phyloP scores from a whole-genome alignment of 1,284 basidiomycete species.

The Papiliotrema nemorosa region DNA sequence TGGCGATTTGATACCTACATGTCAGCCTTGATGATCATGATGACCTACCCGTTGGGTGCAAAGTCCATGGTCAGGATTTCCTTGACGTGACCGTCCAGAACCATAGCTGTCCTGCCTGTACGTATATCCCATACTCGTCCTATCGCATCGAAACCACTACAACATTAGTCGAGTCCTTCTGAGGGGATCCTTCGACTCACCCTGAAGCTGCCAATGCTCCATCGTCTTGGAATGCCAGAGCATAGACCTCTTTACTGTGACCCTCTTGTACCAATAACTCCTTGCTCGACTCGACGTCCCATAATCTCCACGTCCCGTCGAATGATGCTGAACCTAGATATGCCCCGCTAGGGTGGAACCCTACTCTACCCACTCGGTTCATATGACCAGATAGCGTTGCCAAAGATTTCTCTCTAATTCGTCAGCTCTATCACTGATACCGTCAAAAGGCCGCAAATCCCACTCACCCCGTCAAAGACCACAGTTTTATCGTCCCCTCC shows the following conservation, averaged over 20 bases:
- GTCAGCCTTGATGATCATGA: slow-evolving; percentile 6
- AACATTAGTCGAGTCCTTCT: slow-evolving; percentile 6
- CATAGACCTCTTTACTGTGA: slow-evolving; percentile 94
- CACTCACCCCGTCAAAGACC: slow-evolving; percentile 76
- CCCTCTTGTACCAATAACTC: slow-evolving; percentile 92
- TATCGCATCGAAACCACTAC: slow-evolving; percentile 90
- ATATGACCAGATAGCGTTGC: slow-evolving; percentile 82
- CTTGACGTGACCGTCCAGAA: slow-evolving; percentile 94
- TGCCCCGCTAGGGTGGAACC: slow-evolving; percentile 90
- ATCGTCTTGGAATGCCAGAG: slow-evolving; percentile 92
- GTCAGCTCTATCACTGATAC: background rate
- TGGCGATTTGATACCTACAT: slow-evolving; percentile 87
- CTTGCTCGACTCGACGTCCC: slow-evolving; percentile 79
- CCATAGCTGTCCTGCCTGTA: slow-evolving; percentile 95
- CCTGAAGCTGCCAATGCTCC: slow-evolving; percentile 90
- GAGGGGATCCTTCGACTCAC: slow-evolving; percentile 53
- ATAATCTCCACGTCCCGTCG: slow-evolving; percentile 97
- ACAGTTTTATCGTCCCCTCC: slow-evolving; percentile 79
- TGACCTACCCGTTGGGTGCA: slow-evolving; percentile 82
- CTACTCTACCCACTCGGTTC: slow-evolving; percentile 85
- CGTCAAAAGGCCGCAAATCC: background rate
- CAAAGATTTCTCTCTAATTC: slow-evolving; percentile 67
- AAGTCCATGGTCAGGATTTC: slow-evolving; percentile 89
- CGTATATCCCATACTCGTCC: slow-evolving; percentile 96
- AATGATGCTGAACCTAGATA: slow-evolving; percentile 94